Base-by-base conservation (phyloP, 495 filamentous ascomycete genomes). In the Achaetomiella virescens region DNA sequence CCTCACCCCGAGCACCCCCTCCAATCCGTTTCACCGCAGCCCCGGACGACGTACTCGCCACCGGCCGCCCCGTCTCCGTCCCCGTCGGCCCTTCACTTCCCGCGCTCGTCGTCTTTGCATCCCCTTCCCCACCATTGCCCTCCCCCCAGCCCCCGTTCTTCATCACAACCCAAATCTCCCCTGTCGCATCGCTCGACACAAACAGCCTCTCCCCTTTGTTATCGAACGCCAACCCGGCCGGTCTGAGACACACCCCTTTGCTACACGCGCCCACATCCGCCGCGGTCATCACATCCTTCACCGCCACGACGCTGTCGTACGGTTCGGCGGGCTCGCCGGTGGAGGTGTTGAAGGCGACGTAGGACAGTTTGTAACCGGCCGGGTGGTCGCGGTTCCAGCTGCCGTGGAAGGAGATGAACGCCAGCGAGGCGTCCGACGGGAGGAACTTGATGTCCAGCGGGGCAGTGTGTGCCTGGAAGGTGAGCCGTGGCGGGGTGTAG, bases 371-470 rank as follows among this genome's bases (percentile, higher is more conserved):
- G 64, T 87, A 87, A 11, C 84, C 84, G 0, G 67, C 61, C 0
- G 84, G 79, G 6, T 59, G 54, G 6, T 72, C 61, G 7, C 82
- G 79, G 61, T 85, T 60, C 84, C 74, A 77, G 61, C 69, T 74
- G 1, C 75, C 75, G 54, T 78, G 75, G 47, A 78, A 68, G 12
- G 68, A 54, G n/a, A 77, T 62, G 36, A 69, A 75, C 3, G 73
- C 65, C 8, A 63, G 57, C 18, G 3, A 2, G 38, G 8, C 17
- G 35, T 29, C 17, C 12, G 47, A 45, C 22, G 58, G 22, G 43
- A 54, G 59, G 61, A 86, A 85, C 40, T 77, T 80, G 55, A 85
- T 78, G 55, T 84, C 83, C 3, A 85, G 66, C 0, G 84, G 84
- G 0, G 83, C 84, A 43, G 70, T 77, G 57, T 87, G 84, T 0